Base-by-base conservation (phyloP, 495 filamentous ascomycete genomes). In the Talaromyces wortmannii region DNA sequence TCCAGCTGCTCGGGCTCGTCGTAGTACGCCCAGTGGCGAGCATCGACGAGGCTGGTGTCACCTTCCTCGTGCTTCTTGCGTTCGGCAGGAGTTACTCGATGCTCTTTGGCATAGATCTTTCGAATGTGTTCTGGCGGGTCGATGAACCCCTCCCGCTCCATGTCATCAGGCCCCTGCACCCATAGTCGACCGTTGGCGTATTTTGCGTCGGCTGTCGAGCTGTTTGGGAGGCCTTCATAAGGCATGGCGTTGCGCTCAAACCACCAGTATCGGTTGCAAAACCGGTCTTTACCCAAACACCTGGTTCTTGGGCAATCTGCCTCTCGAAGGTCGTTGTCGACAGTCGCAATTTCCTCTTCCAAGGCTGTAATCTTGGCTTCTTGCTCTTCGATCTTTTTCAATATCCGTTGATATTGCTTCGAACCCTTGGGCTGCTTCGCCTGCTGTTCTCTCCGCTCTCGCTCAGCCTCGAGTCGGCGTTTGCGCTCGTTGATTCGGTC, bases 191-290 rank as follows among this genome's bases (percentile, higher is more conserved):
- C 94, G 65, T 97, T 98, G 10, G 95, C 91, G 63, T 97, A 98
- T 10, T 80, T 82, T 16, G 92, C 90, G 42, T 85, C 77, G 1
- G 91, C 85, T 4, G 91, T 97, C 5, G 91, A 97, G 70, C 90
- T 94, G 57, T 81, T 78, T 0, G 91, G 92, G 55, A 96, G 75
- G 2, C 95, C 95, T 47, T 77, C 90, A 65, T 90, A 96, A 2
- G 94, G 95, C 94, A 97, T 97, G 30, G 91, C 94, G 64, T 97
- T 98, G 40, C 92, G 87, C 70, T 98, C 94, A 66, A 97, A 96
- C 92, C 92, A 98, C 77, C 91, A 97, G 66, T 97, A 98, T 17
- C 91, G 88, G 64, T 97, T 98, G 83, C 90, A 96, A 75, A 95
- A 98, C 23, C 94, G 83, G 66, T 98, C 94, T 58, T 90, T 89